Evolutionary conservation across 2,329 filamentous ascomycete species (phyloP).

Genomic region (Torrubiella hemipterigena): DNA sequence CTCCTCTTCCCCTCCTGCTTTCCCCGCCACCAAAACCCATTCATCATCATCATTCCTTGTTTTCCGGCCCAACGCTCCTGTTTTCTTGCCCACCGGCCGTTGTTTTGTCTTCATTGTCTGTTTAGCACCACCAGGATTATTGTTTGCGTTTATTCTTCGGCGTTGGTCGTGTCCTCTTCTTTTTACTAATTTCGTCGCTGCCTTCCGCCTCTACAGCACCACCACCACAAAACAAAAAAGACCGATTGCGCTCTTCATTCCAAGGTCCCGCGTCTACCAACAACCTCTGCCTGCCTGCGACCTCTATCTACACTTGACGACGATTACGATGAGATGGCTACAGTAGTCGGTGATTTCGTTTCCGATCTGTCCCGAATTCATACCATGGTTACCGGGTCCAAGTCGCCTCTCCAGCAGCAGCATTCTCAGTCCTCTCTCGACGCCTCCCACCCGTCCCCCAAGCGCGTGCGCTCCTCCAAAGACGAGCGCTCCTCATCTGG

Average conservation of each 20-base stretch:
- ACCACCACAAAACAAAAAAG: background rate
- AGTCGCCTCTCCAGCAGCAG: slow-evolving; percentile 29
- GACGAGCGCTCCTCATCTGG: slow-evolving; percentile 6
- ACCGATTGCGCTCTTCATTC: no score
- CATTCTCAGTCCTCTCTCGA: slow-evolving; percentile 28
- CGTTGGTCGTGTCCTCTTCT: no score
- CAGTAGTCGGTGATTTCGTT: slow-evolving; percentile 59
- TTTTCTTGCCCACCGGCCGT: no score
- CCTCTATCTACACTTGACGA: slow-evolving; percentile 3
- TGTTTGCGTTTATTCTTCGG: no score
- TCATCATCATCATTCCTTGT: background rate
- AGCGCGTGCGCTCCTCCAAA: slow-evolving; percentile 16
- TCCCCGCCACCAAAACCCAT: background rate
- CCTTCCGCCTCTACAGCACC: background rate
- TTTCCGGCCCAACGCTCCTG: slow-evolving; percentile 1
- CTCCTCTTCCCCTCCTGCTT: background rate
- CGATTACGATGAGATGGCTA: slow-evolving; percentile 42
- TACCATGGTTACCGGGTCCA: slow-evolving; percentile 48
- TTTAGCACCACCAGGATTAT: no score
- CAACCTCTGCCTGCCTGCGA: background rate
- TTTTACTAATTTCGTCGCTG: slow-evolving; percentile 3
- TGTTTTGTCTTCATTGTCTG: no score
- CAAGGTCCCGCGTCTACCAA: slow-evolving; percentile 3
- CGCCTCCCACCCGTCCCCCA: slow-evolving; percentile 16
- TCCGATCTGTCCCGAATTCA: slow-evolving; percentile 60